These are phyloP conservation scores for Leishmania tarentolae DNA, from an alignment of 208 protist species.

Conservation along the genomic window DNA sequence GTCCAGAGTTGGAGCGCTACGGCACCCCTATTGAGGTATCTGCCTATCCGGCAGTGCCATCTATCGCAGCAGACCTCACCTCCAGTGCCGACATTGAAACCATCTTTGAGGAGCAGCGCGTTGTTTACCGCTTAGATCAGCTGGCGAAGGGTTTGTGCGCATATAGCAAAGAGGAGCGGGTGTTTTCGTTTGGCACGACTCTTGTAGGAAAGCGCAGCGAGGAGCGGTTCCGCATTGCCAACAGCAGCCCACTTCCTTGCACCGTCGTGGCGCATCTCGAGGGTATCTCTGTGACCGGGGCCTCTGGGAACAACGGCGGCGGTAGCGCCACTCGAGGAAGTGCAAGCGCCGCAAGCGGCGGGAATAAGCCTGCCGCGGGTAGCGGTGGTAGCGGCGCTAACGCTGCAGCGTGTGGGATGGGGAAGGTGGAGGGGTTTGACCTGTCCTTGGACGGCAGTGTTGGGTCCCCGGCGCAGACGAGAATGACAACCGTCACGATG, in stretches of 20 bases:
- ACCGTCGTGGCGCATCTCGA: constrained; percentile 75
- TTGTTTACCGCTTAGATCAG: constrained; percentile 84
- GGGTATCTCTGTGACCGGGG: constrained; percentile 7
- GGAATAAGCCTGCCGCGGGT: constrained; percentile 2
- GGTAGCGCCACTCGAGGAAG: constrained; percentile 23
- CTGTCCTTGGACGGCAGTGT: constrained; percentile 41
- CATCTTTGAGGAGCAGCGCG: constrained; percentile 98
- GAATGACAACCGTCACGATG: constrained; percentile 30
- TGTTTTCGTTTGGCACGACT: constrained; percentile 93
- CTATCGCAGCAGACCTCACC: constrained; percentile 90
- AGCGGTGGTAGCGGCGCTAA: constrained; percentile 25
- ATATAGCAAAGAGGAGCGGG: constrained; percentile 90
- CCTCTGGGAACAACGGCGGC: constrained; percentile 12
- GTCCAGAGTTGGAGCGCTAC: constrained; percentile 61
- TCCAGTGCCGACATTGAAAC: constrained; percentile 79
- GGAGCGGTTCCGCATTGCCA: constrained; percentile 95
- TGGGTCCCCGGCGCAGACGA: not conserved
- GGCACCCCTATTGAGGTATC: constrained; percentile 92
- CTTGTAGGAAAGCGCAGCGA: constrained; percentile 80
- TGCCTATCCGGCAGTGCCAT: constrained; percentile 93
- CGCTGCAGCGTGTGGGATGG: constrained; percentile 3
- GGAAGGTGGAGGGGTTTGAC: constrained; percentile 60
- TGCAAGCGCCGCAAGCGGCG: constrained; percentile 17
- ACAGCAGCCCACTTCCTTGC: constrained; percentile 94
- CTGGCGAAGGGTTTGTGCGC: constrained; percentile 63